Conservation (phyloP, 1,284 basidiomycete genomes). For the Schizophyllum commune region DNA sequence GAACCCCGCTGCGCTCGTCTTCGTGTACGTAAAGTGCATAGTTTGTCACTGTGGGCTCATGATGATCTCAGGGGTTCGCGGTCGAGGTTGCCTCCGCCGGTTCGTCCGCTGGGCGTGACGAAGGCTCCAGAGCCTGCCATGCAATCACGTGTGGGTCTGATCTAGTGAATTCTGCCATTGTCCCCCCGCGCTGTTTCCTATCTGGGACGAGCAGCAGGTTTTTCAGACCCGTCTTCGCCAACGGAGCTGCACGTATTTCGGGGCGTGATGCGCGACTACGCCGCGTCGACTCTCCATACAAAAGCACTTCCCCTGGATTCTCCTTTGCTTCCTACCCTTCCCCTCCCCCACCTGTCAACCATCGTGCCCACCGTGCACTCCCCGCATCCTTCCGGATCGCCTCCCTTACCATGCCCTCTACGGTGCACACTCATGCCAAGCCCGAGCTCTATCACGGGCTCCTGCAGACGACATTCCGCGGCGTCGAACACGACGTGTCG, state of each 20-base stretch:
- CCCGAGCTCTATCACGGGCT: conserved; percentile 41
- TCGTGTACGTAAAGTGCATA: not conserved
- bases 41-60: not conserved
- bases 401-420: not conserved
- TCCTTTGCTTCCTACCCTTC: not conserved
- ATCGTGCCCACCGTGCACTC: not conserved
- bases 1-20: not conserved
- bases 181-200: not conserved
- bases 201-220: not conserved
- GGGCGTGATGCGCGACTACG: not conserved
- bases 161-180: not conserved
- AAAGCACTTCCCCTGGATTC: not conserved
- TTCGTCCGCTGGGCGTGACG: not conserved
- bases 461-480: conserved; percentile 57
- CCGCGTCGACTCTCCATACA: not conserved
- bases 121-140: not conserved
- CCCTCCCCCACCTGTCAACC: not conserved
- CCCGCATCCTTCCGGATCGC: not conserved
- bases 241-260: not conserved
- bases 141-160: not conserved
- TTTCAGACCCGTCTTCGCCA: not conserved
- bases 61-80: not conserved
- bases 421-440: not conserved
- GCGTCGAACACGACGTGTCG: conserved; percentile 52
- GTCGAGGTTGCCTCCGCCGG: not conserved